Evolutionary conservation across 2,329 filamentous ascomycete species (phyloP), one percentile per base, ranked within the genome.

Genomic region (Shiraia bambusicola): DNA sequence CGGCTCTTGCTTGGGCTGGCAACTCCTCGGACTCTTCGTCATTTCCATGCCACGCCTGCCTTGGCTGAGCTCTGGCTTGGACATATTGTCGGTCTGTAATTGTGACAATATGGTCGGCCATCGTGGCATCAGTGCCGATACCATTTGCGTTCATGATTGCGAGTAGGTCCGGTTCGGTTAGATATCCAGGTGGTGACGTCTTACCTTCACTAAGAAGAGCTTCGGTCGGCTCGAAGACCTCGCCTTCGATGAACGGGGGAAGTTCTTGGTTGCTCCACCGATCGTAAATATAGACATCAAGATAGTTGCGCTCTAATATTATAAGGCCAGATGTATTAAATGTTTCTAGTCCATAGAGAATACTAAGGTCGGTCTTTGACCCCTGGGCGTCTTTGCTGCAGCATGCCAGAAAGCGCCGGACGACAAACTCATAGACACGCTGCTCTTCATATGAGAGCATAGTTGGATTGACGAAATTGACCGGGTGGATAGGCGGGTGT

Each of bases 131-230:
- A 7, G 93, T 98, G 10, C 93, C 93, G 51, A 98, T 98, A 2
- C 93, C 93, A 64, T 98, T 98, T 31, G 89, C 91, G 71, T 98
- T 93, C 93, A 98, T 98, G 10, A 98, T 78, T 3, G 86, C 87
- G 63, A 98, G 95, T 17, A 98, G 76, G 65, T 98, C 93, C 0
- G 93, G 91, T 65, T 98, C 93, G 0, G 93, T 97, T 19, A 98
- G 77, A 64, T 95, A 96, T 15, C 79, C 81, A 0, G 93, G 93
- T 10, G 91, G 76, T 1, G 79, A 81, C 0, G 93, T 98, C 68
- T 94, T 87, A n/a, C 93, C 92, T 56, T 97, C 90, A 1, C 81
- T 84, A 71, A 98, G 89, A 56, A 86, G 83, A 3, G 90, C 92
- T 70, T 96, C 91, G 1, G 84, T 88, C 0, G 93, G 93, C 65